These are phyloP conservation scores for Hanseniaspora occidentalis DNA, from an alignment of 805 yeast species.

Conservation along the genomic window DNA sequence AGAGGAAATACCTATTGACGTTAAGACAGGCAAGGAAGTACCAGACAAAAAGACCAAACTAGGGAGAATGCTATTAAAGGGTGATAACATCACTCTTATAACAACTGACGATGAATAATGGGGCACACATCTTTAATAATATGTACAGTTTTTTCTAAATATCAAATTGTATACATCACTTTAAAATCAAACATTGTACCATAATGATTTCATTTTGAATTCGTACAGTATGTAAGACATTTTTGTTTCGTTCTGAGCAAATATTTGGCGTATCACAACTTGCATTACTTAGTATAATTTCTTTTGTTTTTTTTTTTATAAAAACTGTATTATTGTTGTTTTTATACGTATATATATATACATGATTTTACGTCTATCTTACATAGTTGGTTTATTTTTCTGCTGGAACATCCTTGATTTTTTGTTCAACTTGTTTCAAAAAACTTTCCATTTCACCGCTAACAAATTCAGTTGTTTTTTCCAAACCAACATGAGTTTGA, in stretches of 20 bases:
- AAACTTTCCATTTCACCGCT: slow-evolving; percentile 23
- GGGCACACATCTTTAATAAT: too few relatives aligned
- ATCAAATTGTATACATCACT: too few relatives aligned
- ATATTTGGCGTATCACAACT: too few relatives aligned
- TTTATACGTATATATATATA: slow-evolving; percentile 1
- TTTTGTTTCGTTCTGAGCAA: too few relatives aligned
- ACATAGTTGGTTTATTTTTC: slow-evolving; percentile 9
- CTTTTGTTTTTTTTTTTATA: too few relatives aligned
- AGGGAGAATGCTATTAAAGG: slow-evolving; percentile 75
- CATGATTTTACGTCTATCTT: slow-evolving; percentile 11
- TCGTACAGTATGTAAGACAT: too few relatives aligned
- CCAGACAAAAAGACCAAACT: slow-evolving; percentile 28
- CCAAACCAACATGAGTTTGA: slow-evolving; percentile 22
- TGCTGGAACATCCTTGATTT: slow-evolving; percentile 8
- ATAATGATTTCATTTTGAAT: too few relatives aligned
- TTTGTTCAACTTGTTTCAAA: slow-evolving; percentile 15
- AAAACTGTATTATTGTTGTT: too few relatives aligned
- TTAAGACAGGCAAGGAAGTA: slow-evolving; percentile 23
- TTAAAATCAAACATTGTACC: too few relatives aligned
- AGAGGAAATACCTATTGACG: slow-evolving; percentile 46
- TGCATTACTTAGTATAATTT: too few relatives aligned
- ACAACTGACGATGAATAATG: slow-evolving; percentile 11
- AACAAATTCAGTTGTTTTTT: slow-evolving; percentile 24
- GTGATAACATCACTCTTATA: slow-evolving; percentile 84
- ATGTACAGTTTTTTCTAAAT: too few relatives aligned